These are phyloP conservation scores for Mycena sp. DNA, from an alignment of 1,284 basidiomycete genomes.

Conservation along the genomic window DNA sequence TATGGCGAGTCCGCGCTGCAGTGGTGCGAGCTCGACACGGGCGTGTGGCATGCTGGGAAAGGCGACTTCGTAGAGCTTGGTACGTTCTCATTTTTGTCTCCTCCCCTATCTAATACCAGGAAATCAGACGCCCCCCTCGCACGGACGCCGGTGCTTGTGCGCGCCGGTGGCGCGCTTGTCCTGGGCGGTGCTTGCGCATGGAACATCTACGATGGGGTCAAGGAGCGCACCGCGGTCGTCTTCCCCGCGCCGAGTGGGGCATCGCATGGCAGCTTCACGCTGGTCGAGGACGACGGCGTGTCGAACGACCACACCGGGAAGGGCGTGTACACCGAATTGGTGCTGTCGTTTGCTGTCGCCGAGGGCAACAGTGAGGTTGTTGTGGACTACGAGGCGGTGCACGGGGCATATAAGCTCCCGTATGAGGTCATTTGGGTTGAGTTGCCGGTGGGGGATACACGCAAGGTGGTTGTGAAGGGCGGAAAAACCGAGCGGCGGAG, in stretches of 20 bases:
- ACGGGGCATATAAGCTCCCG: conserved; percentile 21
- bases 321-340: conserved; percentile 25
- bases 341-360: conserved; percentile 17
- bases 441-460: conserved; percentile 20
- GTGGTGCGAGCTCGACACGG: conserved; percentile 31
- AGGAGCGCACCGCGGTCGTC: conserved; percentile 23
- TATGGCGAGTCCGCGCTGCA: conserved; percentile 19
- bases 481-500: conserved; percentile 16
- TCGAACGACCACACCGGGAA: conserved; percentile 24
- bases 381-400: conserved; percentile 25
- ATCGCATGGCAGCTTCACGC: conserved; percentile 24
- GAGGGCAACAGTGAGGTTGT: conserved; percentile 6
- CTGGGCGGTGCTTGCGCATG: conserved; percentile 25
- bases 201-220: conserved; percentile 30
- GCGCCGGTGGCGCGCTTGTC: conserved; percentile 18
- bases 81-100: neutral
- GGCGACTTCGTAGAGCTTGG: conserved; percentile 27
- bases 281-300: conserved; percentile 30
- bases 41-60: conserved; percentile 27
- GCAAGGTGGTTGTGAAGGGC: conserved; percentile 21
- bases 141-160: conserved; percentile 26
- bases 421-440: conserved; percentile 29
- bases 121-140: conserved; percentile 20
- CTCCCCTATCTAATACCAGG: no score
- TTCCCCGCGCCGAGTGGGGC: conserved; percentile 24